phyloP scores from a whole-genome alignment of 257 asterid genomes.

The Gentiana macrophylla region DNA sequence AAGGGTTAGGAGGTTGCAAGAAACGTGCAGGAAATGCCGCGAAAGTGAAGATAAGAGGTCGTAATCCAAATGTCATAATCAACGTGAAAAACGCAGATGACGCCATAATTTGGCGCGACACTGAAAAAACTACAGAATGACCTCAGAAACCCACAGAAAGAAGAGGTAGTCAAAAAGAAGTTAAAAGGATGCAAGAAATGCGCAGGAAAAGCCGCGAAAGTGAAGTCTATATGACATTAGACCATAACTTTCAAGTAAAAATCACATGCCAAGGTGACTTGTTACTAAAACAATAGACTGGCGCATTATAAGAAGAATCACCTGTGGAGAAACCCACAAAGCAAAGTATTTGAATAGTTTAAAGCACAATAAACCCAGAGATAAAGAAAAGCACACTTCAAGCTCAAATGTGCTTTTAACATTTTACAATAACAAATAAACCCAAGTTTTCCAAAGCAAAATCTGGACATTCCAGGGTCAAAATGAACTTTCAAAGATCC shows the following conservation, averaged over 20 bases:
- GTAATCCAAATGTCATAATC: neutral
- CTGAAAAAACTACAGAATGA: no score
- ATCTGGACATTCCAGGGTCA: neutral
- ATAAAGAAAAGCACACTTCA: constrained; percentile 22
- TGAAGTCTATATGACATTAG: constrained; percentile 3
- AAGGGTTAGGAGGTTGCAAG: no score
- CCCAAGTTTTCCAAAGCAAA: no score
- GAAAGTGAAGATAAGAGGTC: no score
- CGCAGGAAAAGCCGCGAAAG: constrained; percentile 4
- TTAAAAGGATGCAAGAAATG: constrained; percentile 11
- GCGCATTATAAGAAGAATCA: constrained; percentile 21
- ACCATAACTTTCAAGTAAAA: constrained; percentile 37
- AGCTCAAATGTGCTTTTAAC: neutral
- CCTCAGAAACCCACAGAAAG: no score
- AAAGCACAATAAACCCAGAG: constrained; percentile 32
- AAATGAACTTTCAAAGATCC: neutral
- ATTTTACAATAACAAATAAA: neutral
- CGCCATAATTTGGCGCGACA: no score
- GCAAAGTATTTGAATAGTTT: constrained; percentile 32
- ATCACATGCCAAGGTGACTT: constrained; percentile 50
- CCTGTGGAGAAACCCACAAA: constrained; percentile 26
- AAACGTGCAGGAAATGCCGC: no score
- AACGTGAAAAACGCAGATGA: no score
- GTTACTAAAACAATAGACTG: constrained; percentile 30
- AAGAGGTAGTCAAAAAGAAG: constrained; percentile 2